phyloP scores from a whole-genome alignment of 2,329 filamentous ascomycete species.

The Fusarium neocosmosporiellum region DNA sequence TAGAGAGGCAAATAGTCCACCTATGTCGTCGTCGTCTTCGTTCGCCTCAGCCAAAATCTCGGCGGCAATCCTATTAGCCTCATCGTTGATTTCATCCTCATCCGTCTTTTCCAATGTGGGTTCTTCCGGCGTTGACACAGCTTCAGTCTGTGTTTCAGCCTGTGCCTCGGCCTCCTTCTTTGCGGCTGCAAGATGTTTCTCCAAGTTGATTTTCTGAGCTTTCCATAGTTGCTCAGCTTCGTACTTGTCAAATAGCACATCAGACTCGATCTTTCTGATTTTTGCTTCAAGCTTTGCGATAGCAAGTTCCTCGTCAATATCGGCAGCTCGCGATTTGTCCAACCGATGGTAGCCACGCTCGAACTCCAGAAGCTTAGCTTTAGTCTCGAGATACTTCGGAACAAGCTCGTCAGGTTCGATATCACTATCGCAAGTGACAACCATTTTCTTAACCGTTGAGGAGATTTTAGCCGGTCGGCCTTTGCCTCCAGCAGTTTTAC shows the following conservation, averaged over 20 bases:
- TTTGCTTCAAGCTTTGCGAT: constrained; percentile 77
- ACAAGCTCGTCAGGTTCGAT: constrained; percentile 81
- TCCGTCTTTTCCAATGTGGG: constrained; percentile 44
- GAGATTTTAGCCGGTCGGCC: constrained; percentile 36
- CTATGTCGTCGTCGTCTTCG: constrained; percentile 59
- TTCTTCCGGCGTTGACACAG: constrained; percentile 33
- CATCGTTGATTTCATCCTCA: constrained; percentile 61
- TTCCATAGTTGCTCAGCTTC: constrained; percentile 76
- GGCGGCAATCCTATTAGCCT: constrained; percentile 69
- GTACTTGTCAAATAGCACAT: constrained; percentile 78
- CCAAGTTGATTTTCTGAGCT: constrained; percentile 66
- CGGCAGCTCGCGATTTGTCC: constrained; percentile 33
- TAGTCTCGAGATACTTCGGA: constrained; percentile 81
- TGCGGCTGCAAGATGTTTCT: constrained; percentile 68
- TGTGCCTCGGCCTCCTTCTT: constrained; percentile 52
- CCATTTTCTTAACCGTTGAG: constrained; percentile 54
- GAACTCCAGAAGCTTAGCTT: constrained; percentile 72
- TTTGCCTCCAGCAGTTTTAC: constrained; percentile 50
- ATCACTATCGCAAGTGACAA: constrained; percentile 71
- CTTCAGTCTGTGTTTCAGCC: constrained; percentile 32
- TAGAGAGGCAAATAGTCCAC: constrained; percentile 67
- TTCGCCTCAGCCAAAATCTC: constrained; percentile 67
- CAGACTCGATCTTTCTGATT: constrained; percentile 79
- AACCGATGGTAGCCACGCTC: constrained; percentile 54
- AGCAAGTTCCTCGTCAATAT: constrained; percentile 54